Evolutionary conservation across 2,329 filamentous ascomycete species (phyloP).

Genomic region (Alternaria ethzedia): DNA sequence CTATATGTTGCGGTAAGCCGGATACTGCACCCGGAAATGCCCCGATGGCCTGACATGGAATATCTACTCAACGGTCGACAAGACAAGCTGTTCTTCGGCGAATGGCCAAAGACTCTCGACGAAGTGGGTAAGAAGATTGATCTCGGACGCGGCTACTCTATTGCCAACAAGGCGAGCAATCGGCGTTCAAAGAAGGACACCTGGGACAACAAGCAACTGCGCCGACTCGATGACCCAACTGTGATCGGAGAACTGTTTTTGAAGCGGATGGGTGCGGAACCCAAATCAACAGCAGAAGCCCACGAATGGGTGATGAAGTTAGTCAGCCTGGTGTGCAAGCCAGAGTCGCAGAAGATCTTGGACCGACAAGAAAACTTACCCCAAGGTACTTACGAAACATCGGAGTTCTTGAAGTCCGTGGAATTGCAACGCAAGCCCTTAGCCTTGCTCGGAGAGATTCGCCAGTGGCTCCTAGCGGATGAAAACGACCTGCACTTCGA

Average conservation of each 20-base stretch:
- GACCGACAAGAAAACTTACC: background rate
- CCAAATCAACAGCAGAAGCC: background rate
- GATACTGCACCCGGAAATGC: background rate
- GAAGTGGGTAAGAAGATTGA: background rate
- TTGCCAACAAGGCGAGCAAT: background rate
- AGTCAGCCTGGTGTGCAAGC: background rate
- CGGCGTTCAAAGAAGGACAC: background rate
- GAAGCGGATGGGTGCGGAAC: background rate
- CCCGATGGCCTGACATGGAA: background rate
- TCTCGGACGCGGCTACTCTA: background rate
- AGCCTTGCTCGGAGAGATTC: background rate
- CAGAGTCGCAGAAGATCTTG: background rate
- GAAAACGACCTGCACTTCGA: background rate
- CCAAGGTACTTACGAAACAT: background rate
- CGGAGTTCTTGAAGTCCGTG: background rate
- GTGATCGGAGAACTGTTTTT: background rate
- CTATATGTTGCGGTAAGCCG: background rate
- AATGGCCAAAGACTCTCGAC: background rate
- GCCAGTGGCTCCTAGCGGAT: background rate
- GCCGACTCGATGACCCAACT: background rate
- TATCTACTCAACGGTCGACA: background rate
- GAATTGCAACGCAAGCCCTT: background rate
- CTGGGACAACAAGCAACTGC: background rate
- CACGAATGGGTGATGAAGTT: background rate
- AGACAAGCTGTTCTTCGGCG: background rate